phyloP scores from a whole-genome alignment of 306 rosid genomes.

The Casuarina cunninghamiana region DNA sequence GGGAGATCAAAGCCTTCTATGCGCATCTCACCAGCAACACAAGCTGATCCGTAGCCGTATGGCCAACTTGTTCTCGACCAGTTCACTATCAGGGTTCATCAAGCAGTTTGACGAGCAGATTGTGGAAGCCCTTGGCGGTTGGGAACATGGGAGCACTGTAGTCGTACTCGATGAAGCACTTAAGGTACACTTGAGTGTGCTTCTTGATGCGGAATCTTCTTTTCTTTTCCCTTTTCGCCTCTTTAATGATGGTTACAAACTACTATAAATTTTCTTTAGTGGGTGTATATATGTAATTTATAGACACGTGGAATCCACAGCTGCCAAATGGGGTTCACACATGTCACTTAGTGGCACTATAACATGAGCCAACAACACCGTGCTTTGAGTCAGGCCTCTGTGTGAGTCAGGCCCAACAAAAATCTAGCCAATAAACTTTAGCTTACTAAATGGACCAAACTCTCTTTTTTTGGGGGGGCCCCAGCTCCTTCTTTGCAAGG shows the following conservation, averaged over 20 bases:
- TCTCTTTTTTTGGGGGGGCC: too few relatives aligned
- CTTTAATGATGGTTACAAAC: background rate
- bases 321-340: too few relatives aligned
- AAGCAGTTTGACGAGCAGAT: slow-evolving; percentile 50
- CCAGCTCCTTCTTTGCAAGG: too few relatives aligned
- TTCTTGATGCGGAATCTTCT: too few relatives aligned
- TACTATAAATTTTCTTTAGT: too few relatives aligned
- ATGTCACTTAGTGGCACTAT: too few relatives aligned
- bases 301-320: too few relatives aligned
- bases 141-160: slow-evolving; percentile 49
- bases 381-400: too few relatives aligned
- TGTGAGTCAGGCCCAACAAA: background rate
- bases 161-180: slow-evolving; percentile 67
- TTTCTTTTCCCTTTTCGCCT: background rate
- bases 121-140: slow-evolving; percentile 38
- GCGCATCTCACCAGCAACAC: slow-evolving; percentile 63
- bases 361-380: too few relatives aligned
- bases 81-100: slow-evolving; percentile 46
- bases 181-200: slow-evolving; percentile 37
- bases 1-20: slow-evolving; percentile 66
- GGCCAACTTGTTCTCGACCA: slow-evolving; percentile 44
- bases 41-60: slow-evolving; percentile 59
- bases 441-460: too few relatives aligned
- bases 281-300: too few relatives aligned
- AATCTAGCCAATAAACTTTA: background rate